Evolutionary conservation across 1,139 yeast species (phyloP).

Genomic region (Geotrichum fermentans): DNA sequence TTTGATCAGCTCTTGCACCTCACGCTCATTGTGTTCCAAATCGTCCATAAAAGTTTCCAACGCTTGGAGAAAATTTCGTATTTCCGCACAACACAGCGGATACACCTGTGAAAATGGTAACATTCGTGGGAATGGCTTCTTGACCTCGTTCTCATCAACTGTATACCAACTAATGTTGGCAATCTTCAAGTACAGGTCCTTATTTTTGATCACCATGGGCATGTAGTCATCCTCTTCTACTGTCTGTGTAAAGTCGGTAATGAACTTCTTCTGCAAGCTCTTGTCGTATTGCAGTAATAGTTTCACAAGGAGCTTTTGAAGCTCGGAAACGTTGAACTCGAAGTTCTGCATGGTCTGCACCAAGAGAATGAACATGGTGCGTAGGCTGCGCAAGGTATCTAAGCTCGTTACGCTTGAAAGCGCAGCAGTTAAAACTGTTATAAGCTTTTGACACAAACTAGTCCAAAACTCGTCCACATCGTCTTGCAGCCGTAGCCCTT

Average conservation of each 20-base stretch:
- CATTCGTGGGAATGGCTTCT: conserved; percentile 54
- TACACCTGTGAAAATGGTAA: conserved; percentile 88
- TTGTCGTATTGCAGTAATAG: conserved; percentile 60
- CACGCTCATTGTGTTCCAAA: conserved; percentile 51
- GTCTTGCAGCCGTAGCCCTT: conserved; percentile 39
- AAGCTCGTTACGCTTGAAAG: conserved; percentile 32
- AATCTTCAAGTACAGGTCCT: conserved; percentile 57
- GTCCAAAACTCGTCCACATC: conserved; percentile 78
- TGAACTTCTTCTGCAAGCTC: conserved; percentile 53
- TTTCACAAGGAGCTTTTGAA: conserved; percentile 58
- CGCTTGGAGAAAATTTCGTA: conserved; percentile 60
- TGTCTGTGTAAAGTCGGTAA: conserved; percentile 54
- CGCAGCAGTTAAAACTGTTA: conserved; percentile 29
- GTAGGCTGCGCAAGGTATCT: conserved; percentile 43
- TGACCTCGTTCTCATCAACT: conserved; percentile 38
- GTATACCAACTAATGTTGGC: conserved; percentile 68
- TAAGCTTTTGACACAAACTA: conserved; percentile 44
- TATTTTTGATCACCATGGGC: conserved; percentile 69
- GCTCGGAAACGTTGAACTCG: conserved; percentile 54
- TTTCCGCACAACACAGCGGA: conserved; percentile 75
- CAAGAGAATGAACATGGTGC: conserved; percentile 64
- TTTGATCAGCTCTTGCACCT: conserved; percentile 41
- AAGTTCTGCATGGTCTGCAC: conserved; percentile 73
- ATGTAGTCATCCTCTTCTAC: conserved; percentile 81
- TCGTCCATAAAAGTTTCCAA: conserved; percentile 60